phyloP scores from a whole-genome alignment of 192 early-diverging fungal species.

The Borealophlyctis nickersoniae region DNA sequence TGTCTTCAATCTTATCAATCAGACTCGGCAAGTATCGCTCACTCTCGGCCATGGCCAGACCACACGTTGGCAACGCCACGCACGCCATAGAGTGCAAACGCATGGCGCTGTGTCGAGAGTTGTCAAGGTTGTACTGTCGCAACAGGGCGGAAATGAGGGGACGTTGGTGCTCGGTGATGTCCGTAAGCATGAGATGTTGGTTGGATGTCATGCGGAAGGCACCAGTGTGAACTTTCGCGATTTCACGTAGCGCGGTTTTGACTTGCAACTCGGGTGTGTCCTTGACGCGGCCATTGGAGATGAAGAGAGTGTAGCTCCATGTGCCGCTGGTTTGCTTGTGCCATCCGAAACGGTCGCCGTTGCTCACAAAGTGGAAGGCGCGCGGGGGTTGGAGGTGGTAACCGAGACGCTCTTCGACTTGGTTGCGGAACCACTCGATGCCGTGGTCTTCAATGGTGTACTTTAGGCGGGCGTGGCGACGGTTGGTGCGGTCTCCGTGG shows the following conservation, averaged over 20 bases:
- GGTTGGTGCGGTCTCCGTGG: slow-evolving; percentile 93
- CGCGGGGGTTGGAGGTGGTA: slow-evolving; percentile 64
- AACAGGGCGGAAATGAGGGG: slow-evolving; percentile 49
- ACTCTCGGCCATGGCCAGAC: slow-evolving; percentile 93
- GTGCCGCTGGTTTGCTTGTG: slow-evolving; percentile 60
- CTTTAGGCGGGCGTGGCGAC: slow-evolving; percentile 97
- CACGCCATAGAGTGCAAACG: slow-evolving; percentile 93
- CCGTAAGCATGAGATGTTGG: slow-evolving; percentile 83
- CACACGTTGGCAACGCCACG: slow-evolving; percentile 93
- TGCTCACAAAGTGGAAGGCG: slow-evolving; percentile 77
- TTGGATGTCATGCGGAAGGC: slow-evolving; percentile 89
- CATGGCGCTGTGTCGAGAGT: slow-evolving; percentile 73
- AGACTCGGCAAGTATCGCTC: slow-evolving; percentile 91
- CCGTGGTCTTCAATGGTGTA: slow-evolving; percentile 97
- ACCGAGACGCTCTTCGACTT: slow-evolving; percentile 80
- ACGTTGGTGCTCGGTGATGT: slow-evolving; percentile 70
- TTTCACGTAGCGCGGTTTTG: slow-evolving; percentile 75
- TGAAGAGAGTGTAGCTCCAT: slow-evolving; percentile 84
- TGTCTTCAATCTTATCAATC: slow-evolving; percentile 72
- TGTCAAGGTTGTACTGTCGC: slow-evolving; percentile 77
- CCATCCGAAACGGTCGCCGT: slow-evolving; percentile 97
- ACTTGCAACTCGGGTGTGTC: slow-evolving; percentile 66
- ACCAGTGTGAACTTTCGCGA: slow-evolving; percentile 69
- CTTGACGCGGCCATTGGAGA: slow-evolving; percentile 90
- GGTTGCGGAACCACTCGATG: slow-evolving; percentile 83